Evolutionary conservation across 345 rosid genomes (phyloP).

Genomic region (Eucalyptus melliodora): DNA sequence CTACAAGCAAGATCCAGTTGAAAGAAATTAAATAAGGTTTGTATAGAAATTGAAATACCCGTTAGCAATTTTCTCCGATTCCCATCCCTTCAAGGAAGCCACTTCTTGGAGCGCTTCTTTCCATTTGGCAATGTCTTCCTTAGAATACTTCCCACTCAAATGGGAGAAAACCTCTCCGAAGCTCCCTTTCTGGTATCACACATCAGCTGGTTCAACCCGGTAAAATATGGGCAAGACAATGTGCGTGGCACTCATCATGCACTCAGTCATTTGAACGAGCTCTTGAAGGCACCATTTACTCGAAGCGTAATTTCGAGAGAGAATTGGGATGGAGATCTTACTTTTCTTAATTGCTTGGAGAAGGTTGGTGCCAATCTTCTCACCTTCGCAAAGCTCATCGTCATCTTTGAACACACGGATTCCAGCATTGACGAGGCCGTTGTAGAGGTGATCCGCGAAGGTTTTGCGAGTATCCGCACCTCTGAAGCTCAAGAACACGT

Average conservation of each 20-base stretch:
- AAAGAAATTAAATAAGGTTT: background rate
- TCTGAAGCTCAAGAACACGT: background rate
- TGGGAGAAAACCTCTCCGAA: background rate
- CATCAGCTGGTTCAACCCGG: background rate
- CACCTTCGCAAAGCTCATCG: background rate
- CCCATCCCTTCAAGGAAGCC: background rate
- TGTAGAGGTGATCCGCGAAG: background rate
- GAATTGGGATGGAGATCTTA: background rate
- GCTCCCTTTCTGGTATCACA: background rate
- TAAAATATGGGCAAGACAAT: background rate
- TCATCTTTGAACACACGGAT: background rate
- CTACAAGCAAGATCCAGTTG: background rate
- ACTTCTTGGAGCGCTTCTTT: background rate
- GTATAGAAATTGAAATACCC: background rate
- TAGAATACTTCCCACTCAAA: background rate
- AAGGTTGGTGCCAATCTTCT: background rate
- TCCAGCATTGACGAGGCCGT: background rate
- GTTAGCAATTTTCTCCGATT: rapidly evolving
- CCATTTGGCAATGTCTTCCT: background rate
- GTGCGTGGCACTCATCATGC: background rate
- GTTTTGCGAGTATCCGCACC: background rate
- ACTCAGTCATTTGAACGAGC: background rate
- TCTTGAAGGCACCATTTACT: background rate
- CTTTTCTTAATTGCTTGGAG: background rate
- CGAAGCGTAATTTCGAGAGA: background rate